Evolutionary conservation across 2,329 filamentous ascomycete species (phyloP), one percentile per base, ranked within the genome.

Genomic region (Paecilomyces sp.): DNA sequence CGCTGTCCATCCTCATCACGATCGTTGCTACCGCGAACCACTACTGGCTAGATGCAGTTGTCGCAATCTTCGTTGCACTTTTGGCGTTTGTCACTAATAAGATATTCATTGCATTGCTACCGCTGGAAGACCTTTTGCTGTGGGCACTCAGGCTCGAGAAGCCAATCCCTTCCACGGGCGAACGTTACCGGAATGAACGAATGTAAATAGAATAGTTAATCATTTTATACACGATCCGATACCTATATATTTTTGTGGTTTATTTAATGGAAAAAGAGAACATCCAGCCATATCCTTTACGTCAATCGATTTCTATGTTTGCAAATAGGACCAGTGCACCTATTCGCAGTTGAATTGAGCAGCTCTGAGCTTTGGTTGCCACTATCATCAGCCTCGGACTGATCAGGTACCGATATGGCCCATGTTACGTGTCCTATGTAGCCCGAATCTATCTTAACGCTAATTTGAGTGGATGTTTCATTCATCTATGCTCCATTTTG

Each of bases 21-120:
- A 84, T 85, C 61, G 80, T 84, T 4, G 81, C 81, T 24, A 84
- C 82, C 1, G 82, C 82, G n/a, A 85, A 85, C 63, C 82, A 84
- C 67, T 84, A 84, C 70, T 83, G 79, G 73, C 74, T 84, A 60
- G 82, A 84, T 66, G 82, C 82, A 0, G 66, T 79, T 15, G 76
- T 81, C 5, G 81, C 81, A 12, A 78, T 77, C 1, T 71, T 77
- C 60, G 81, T 80, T 22, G 80, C 81, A 2, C 70, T 75, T 3
- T 55, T 82, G 12, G 77, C 78, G 2, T 83, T 82, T 63, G 54
- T 75, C 4, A 75, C 74, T 63, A 84, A 85, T 67, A 74, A 76
- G 58, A 63, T 83, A 24, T 81, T 82, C 68, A 73, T 80, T 55
- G 71, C 80, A 9, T 74, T 84, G 12, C 69, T 84, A 4, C 82